phyloP scores from a whole-genome alignment of 306 rosid species.

The Fragaria iinumae region DNA sequence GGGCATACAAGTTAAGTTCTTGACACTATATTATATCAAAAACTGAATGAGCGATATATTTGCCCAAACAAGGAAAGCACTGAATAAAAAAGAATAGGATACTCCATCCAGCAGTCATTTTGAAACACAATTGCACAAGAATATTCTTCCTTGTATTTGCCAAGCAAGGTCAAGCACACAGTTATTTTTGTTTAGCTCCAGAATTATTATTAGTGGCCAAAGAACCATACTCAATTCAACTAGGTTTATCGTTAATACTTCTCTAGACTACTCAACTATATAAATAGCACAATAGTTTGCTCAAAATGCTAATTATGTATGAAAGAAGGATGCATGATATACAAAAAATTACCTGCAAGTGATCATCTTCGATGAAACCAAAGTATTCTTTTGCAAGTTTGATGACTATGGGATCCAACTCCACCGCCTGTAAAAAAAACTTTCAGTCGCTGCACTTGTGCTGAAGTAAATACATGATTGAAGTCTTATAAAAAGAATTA shows the following conservation, averaged over 20 bases:
- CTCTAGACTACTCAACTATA: neutral
- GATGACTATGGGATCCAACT: slow-evolving; percentile 68
- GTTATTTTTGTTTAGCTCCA: neutral
- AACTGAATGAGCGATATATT: neutral
- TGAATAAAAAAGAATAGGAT: neutral
- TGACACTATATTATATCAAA: neutral
- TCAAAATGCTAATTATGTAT: neutral
- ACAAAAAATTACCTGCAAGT: slow-evolving; percentile 56
- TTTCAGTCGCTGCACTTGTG: neutral
- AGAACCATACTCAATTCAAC: slow-evolving; percentile 12
- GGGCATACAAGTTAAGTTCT: neutral
- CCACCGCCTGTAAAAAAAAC: slow-evolving; percentile 67
- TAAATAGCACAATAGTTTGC: neutral
- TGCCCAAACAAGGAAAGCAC: neutral
- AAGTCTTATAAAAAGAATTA: neutral
- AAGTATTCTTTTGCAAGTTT: slow-evolving; percentile 73
- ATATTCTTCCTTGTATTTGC: neutral
- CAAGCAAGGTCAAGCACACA: neutral
- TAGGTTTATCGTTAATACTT: neutral
- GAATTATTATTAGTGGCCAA: neutral
- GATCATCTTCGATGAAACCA: slow-evolving; percentile 64
- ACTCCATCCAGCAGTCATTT: neutral
- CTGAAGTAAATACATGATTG: neutral
- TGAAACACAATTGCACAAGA: neutral
- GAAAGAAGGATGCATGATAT: neutral